Evolutionary conservation across 2,329 filamentous ascomycete genomes (phyloP), one percentile per base, ranked within the genome.

Genomic region (Xylaria sp.): DNA sequence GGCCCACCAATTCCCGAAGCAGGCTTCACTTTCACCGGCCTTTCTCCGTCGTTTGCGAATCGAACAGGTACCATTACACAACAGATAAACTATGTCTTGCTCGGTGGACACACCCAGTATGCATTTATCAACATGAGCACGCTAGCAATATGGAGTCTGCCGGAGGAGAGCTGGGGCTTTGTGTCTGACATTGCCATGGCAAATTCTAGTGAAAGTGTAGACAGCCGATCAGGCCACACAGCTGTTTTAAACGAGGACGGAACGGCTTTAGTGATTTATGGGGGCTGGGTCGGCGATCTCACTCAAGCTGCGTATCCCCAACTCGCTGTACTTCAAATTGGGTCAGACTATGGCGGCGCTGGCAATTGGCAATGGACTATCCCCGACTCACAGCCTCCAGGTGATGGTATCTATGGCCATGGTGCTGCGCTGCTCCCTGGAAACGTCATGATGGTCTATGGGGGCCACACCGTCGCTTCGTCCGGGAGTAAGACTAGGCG

Each of bases 91-190:
- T 95, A 93, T 72, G 88, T 97, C 12, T 81, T 98, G 24, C 82
- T 98, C 17, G 95, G 94, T 48, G 95, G 95, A 0, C 94, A 98
- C 77, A 97, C 94, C 0, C 85, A 89, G 73, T 80, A 84, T 17
- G 94, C 94, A 0, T 98, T 97, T 77, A 90, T 98, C 81, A 97
- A 98, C 78, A 98, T 97, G 91, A 97, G 93, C 65, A 93, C 93
- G 51, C 88, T 95, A 1, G 95, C 94, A 0, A 83, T 98, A 1
- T 97, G 94, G 85, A 94, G 90, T 62, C 83, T 98, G 6, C 95
- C 95, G 0, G 92, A 97, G 75, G 90, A 94, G 76, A 90, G 88
- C 61, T 98, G 95, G 95, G 91, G 89, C 32, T 98, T 95, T 78
- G 83, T 97, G 30, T 84, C 86, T 1, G 67, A 73, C 14, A 74